phyloP scores from a whole-genome alignment of 1,284 basidiomycete genomes.

The Ustilago loliicola region DNA sequence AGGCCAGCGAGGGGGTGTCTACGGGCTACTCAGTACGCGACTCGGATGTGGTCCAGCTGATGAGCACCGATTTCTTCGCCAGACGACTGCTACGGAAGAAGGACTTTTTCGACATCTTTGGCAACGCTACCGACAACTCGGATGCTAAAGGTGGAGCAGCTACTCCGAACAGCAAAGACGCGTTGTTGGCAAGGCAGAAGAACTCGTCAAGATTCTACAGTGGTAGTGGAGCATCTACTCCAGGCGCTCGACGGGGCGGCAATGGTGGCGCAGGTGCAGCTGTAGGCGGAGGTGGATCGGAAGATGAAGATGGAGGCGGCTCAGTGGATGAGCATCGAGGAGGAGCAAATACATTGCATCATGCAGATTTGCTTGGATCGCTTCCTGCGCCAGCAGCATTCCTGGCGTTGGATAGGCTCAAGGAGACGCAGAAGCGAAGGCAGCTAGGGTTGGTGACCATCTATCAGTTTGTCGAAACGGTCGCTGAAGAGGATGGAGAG shows the following conservation, averaged over 20 bases:
- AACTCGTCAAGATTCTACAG: constrained; percentile 35
- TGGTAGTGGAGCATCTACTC: constrained; percentile 45
- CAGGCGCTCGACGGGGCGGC: constrained; percentile 22
- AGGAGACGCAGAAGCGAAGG: constrained; percentile 29
- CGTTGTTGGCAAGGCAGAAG: constrained; percentile 26
- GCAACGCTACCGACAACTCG: constrained; percentile 12
- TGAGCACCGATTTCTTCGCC: constrained; percentile 59
- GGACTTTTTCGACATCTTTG: constrained; percentile 49
- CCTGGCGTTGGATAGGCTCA: constrained; percentile 35
- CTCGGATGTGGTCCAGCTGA: constrained; percentile 61
- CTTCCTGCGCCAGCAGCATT: constrained; percentile 42
- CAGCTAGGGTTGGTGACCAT: constrained; percentile 36
- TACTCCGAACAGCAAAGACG: constrained; percentile 25
- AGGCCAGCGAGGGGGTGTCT: constrained; percentile 30
- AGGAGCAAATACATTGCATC: constrained; percentile 26
- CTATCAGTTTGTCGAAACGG: constrained; percentile 41
- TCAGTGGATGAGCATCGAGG: constrained; percentile 15
- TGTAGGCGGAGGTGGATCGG: background rate
- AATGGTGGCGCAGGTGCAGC: background rate
- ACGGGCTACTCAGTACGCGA: constrained; percentile 54
- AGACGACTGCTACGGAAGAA: constrained; percentile 37
- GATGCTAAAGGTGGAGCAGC: constrained; percentile 17
- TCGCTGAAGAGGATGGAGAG: constrained; percentile 1
- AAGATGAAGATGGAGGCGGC: constrained; percentile 11
- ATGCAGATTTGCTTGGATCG: constrained; percentile 45